phyloP scores from a whole-genome alignment of 768 basidiomycete species.

The Tubosaeta sp. region DNA sequence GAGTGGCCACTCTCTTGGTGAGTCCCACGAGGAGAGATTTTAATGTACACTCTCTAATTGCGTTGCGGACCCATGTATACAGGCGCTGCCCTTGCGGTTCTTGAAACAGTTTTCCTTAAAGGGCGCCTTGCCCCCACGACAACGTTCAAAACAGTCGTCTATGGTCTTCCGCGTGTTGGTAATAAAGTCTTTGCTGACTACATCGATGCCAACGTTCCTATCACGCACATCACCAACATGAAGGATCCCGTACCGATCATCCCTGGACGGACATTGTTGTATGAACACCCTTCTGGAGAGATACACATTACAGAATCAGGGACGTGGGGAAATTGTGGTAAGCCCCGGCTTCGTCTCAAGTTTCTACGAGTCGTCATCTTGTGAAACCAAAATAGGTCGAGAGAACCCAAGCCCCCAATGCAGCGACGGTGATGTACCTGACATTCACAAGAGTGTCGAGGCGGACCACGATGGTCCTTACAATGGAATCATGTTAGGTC shows the following conservation, averaged over 20 bases:
- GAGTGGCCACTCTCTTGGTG: constrained; percentile 41
- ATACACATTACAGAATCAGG: constrained; percentile 40
- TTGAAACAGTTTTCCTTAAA: constrained; percentile 36
- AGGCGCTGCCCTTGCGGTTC: constrained; percentile 35
- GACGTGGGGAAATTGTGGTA: constrained; percentile 51
- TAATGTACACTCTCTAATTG: background rate
- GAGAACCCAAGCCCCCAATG: constrained; percentile 47
- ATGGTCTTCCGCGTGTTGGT: constrained; percentile 41
- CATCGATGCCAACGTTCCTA: constrained; percentile 39
- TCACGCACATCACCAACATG: constrained; percentile 55
- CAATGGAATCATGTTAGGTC: background rate
- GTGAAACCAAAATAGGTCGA: constrained; percentile 40
- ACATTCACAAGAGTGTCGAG: constrained; percentile 38
- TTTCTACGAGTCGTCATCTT: background rate
- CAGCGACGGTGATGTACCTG: constrained; percentile 25
- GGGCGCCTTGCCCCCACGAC: constrained; percentile 29
- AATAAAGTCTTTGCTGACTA: constrained; percentile 58
- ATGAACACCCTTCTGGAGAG: constrained; percentile 37
- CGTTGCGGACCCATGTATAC: background rate
- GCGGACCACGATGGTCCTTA: constrained; percentile 44
- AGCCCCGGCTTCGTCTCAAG: background rate
- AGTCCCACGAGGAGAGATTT: background rate
- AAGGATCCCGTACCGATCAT: constrained; percentile 37
- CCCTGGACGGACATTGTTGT: constrained; percentile 34
- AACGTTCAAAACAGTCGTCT: constrained; percentile 25